These are phyloP conservation scores for Leishmania tropica DNA, from an alignment of 208 protist genomes.

Conservation along the genomic window DNA sequence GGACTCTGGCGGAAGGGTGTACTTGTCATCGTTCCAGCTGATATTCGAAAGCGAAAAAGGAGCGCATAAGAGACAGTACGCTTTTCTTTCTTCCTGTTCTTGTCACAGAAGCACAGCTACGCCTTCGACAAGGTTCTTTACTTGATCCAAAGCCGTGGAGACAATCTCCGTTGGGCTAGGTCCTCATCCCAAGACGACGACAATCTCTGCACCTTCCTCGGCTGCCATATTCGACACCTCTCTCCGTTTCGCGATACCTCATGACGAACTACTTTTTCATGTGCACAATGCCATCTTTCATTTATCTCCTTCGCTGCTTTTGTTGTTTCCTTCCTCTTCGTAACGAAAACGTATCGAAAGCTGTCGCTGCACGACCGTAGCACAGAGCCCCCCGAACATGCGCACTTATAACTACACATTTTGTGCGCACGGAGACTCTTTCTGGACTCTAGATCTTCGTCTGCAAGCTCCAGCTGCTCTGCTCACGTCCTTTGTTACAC, in stretches of 20 bases:
- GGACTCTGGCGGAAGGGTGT: background rate
- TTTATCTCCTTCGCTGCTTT: background rate
- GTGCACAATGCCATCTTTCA: background rate
- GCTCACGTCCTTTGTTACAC: background rate
- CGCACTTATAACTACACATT: background rate
- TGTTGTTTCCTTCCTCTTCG: background rate
- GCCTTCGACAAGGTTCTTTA: background rate
- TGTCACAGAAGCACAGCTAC: too few relatives aligned
- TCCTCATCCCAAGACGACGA: background rate
- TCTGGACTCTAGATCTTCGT: background rate
- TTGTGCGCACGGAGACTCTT: background rate
- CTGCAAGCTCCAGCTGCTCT: background rate
- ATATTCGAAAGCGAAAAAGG: background rate
- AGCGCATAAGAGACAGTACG: background rate
- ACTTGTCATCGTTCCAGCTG: background rate
- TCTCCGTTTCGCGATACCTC: background rate
- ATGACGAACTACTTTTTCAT: background rate
- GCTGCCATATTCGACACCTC: background rate
- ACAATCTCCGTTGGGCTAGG: background rate
- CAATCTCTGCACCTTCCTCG: background rate
- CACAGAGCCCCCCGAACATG: background rate
- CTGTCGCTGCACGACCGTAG: background rate
- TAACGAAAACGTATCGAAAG: background rate
- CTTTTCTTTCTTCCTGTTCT: background rate
- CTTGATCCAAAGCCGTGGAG: background rate